These are phyloP conservation scores for Epichloe sibirici DNA, from an alignment of 2,329 filamentous ascomycete species.

Conservation along the genomic window DNA sequence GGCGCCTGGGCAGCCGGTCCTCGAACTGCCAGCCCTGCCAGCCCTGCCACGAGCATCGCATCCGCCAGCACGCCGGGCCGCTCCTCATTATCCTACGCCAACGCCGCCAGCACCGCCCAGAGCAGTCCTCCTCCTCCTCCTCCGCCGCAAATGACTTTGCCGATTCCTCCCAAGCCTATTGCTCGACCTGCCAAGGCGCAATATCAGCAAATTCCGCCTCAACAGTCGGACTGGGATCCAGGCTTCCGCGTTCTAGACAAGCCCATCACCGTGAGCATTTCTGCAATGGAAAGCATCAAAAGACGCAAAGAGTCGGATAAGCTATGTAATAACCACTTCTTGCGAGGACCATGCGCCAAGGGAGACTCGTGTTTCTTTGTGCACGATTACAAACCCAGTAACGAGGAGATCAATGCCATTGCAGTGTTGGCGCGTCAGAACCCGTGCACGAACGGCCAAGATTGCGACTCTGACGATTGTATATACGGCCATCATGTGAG, in stretches of 20 bases:
- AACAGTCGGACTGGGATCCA: slow-evolving; percentile 36
- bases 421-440: slow-evolving; percentile 43
- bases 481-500: slow-evolving; percentile 53
- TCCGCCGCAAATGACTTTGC: slow-evolving; percentile 29
- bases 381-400: slow-evolving; percentile 39
- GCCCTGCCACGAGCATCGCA: slow-evolving; percentile 8
- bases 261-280: slow-evolving; percentile 32
- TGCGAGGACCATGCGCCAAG: slow-evolving; percentile 44
- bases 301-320: slow-evolving; percentile 42
- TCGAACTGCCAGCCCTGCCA: slow-evolving; percentile 9
- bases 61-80: slow-evolving; percentile 6
- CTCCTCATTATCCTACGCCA: slow-evolving; percentile 26
- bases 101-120: slow-evolving; percentile 24
- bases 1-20: slow-evolving; percentile 9
- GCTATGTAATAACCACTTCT: slow-evolving; percentile 50
- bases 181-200: slow-evolving; percentile 5
- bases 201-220: slow-evolving; percentile 15
- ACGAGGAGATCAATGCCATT: slow-evolving; percentile 44
- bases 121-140: slow-evolving; percentile 17
- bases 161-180: slow-evolving; percentile 20
- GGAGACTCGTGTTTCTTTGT: slow-evolving; percentile 43
- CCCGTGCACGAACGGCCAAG: slow-evolving; percentile 44
- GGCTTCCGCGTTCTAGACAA: slow-evolving; percentile 42
- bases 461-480: slow-evolving; percentile 44
- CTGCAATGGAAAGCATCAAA: slow-evolving; percentile 41